Percentiles rank a stretch among this genome's conserved stretches.
Conservation (phyloP, 306 rosid species). For the Adenanthera pavonina region DNA sequence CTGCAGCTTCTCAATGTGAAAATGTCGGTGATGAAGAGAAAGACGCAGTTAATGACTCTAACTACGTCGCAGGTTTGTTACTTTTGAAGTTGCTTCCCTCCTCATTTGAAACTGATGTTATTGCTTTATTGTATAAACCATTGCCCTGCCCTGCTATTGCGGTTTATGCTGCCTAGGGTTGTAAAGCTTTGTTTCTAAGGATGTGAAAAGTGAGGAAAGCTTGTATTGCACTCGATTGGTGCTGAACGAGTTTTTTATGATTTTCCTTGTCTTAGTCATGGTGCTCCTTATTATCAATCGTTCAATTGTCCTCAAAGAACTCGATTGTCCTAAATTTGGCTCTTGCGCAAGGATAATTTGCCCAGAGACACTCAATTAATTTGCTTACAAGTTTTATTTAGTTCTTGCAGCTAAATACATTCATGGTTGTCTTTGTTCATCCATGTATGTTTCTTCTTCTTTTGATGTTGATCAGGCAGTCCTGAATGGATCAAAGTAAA, state of each 20-base stretch:
- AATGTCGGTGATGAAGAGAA: slow-evolving; percentile 56
- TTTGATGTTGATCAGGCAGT: slow-evolving; percentile 46
- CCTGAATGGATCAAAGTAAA: slow-evolving; percentile 82
- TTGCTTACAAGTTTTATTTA: not conserved
- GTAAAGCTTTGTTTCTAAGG: slow-evolving; percentile 2
- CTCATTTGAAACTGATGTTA: slow-evolving; percentile 23
- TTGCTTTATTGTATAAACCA: slow-evolving; percentile 21
- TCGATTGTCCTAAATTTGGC: not conserved
- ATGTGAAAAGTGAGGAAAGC: slow-evolving; percentile 31
- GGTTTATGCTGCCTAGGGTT: slow-evolving; percentile 22
- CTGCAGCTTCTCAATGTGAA: slow-evolving; percentile 61
- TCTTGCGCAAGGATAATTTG: not conserved
- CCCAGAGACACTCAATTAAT: not conserved
- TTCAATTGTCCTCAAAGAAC: no score
- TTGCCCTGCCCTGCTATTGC: slow-evolving; percentile 20
- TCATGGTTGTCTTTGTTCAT: not conserved
- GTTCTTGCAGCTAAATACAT: not conserved
- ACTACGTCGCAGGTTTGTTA: slow-evolving; percentile 51
- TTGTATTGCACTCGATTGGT: not conserved
- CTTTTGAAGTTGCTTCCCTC: slow-evolving; percentile 14
- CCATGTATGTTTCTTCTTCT: not conserved
- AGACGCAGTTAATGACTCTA: slow-evolving; percentile 49
- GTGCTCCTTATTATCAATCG: not conserved
- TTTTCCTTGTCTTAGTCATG: not conserved
- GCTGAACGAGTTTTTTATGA: slow-evolving; percentile 12